Evolutionary conservation across 306 rosid genomes (phyloP), one percentile per base, ranked within the genome.

Genomic region (Styphnolobium japonicum): DNA sequence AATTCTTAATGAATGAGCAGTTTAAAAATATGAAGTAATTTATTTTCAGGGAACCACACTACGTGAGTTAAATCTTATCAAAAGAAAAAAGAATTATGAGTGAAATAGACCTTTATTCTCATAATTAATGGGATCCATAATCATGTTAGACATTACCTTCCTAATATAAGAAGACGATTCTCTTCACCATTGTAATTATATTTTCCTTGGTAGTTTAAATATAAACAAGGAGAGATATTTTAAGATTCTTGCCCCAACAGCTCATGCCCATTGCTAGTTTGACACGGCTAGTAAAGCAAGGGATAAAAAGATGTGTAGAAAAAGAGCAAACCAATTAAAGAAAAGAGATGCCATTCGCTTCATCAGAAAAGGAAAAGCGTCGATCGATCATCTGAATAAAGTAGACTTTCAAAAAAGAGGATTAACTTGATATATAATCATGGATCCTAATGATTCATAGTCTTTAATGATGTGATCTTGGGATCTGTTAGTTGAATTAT

Each of bases 381-480:
- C 64, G 5, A 33, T 16, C 10, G 16, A 46, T 76, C 52, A 40
- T 27, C 52, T 52, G 18, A 16, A 34, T 33, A 72, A 53, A 79
- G 70, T 46, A 39, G 60, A 68, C 55, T 64, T 65, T 67, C 4
- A 0, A 0, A 11, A 37, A 68, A 52, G 7, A 40, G 45, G 12
- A 15, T 19, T 53, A 57, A 49, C 68, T 65, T 67, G 61, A 43
- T 80, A 64, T 7, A 22, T 64, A 69, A 86, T 82, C 53, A 27
- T 74, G 53, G 71, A 72, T 29, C 79, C 23, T 25, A 72, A 69
- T 58, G 70, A 45, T 64, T 37, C 42, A 69, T 16, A 46, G 72
- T 49, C 84, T 79, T 42, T 57, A 39, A 51, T 70, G 85, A 72
- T 76, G 77, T 49, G 81, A 65, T 81, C 15, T 83, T 60, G 77